These are phyloP conservation scores for Amaranthus hypochondriacus DNA, from an alignment of 148 eudicot genomes.

Conservation along the genomic window DNA sequence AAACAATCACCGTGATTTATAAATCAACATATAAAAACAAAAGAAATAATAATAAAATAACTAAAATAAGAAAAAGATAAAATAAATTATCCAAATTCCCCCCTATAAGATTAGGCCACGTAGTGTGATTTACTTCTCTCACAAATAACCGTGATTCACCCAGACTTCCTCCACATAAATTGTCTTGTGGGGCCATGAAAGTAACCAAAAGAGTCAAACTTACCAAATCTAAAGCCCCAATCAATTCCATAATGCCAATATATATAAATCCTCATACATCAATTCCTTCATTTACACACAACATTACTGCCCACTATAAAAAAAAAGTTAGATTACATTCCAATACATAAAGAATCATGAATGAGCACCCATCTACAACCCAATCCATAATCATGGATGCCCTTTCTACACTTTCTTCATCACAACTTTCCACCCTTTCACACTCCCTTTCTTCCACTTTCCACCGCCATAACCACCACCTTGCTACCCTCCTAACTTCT, in stretches of 20 bases:
- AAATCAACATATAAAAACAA: no score
- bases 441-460: constrained; percentile 46
- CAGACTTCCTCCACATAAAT: no score
- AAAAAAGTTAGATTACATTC: constrained; percentile 1
- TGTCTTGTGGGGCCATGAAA: no score
- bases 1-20: no score
- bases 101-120: no score
- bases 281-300: neutral
- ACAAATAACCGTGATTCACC: no score
- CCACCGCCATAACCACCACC: constrained; percentile 51
- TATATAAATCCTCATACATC: constrained; percentile 11
- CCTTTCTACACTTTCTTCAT: constrained; percentile 44
- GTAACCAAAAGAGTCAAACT: no score
- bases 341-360: constrained; percentile 1
- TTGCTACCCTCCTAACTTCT: constrained; percentile 48
- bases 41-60: no score
- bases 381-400: constrained; percentile 37
- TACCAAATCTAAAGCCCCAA: no score
- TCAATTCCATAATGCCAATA: neutral
- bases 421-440: constrained; percentile 40
- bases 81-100: no score
- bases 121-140: no score
- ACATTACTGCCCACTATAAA: neutral
- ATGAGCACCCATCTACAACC: constrained; percentile 1
- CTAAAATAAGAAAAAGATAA: no score